phyloP scores from a whole-genome alignment of 139 green algal species.

The Micromonas commoda region DNA sequence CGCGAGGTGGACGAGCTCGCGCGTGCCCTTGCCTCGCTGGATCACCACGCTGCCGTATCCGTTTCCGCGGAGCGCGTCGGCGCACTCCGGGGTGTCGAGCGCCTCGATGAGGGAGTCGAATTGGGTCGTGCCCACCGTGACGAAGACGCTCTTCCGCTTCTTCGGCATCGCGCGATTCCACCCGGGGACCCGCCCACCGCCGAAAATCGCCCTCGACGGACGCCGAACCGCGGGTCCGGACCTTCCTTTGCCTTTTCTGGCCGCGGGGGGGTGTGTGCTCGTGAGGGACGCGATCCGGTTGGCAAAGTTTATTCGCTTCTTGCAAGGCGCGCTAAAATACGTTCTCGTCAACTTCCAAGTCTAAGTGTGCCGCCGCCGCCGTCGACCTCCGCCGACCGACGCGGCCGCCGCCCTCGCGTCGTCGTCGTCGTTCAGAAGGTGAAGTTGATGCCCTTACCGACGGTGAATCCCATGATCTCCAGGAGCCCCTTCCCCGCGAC shows the following conservation, averaged over 20 bases:
- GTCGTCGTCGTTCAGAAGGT: conserved; percentile 3
- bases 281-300: no score
- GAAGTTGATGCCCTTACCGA: conserved; percentile 29
- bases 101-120: conserved; percentile 41
- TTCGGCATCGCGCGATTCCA: neutral
- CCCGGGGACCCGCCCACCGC: no score
- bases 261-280: no score
- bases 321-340: no score
- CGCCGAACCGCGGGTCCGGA: no score
- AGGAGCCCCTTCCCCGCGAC: conserved; percentile 20
- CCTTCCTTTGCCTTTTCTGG: no score
- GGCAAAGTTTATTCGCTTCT: no score
- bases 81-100: conserved; percentile 24
- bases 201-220: no score
- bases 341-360: no score
- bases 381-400: no score
- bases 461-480: conserved; percentile 5
- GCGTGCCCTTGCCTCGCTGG: conserved; percentile 33
- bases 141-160: conserved; percentile 29
- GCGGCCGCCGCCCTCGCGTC: neutral
- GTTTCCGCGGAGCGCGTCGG: neutral
- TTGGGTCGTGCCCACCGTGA: conserved; percentile 44
- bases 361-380: no score
- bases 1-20: no score
- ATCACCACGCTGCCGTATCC: conserved; percentile 32